Evolutionary conservation across 805 yeast species (phyloP), one percentile per base, ranked within the genome.

Genomic region (Ogataea pignaliae): DNA sequence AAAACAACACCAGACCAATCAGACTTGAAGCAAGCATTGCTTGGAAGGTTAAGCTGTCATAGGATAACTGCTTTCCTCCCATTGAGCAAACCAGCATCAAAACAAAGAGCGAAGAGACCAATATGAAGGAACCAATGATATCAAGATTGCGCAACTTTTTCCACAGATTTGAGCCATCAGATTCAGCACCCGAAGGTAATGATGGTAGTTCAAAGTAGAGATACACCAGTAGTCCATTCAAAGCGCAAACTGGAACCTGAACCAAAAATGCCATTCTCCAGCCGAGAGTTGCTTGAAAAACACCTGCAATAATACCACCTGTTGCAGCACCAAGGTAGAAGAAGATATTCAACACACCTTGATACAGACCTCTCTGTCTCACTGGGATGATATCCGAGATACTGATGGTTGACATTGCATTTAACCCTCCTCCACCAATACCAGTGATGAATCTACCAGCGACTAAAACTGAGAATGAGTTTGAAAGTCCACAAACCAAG

Each of bases 401-500:
- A 2, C 88, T 74, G 44, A 88, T 84, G 8, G 95, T 82, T 14
- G 87, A 76, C 52, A 88, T 67, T 0, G 90, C 74, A 40, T 83
- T 78, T 56, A 88, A 75, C 1, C 96, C 96, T 5, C 95, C 93
- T 10, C 93, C 96, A 18, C 96, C 96, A 44, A 85, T 75, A 17
- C 97, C 97, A 21, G 95, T 81, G 41, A 88, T 70, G 48, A 87
- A 79, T 55, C 88, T 69, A 4, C 85, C 85, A 28, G 75, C 48
- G 55, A 76, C 56, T 63, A 79, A 62, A 58, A 64, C n/a, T 70
- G 69, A 31, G 54, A 72, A 53, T 64, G 71, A 43, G 60, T 61
- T 29, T 51, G 63, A 75, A 1, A 70, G 30, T 9, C 73, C 73
- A 53, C 75, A 75, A 34, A 73, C 54, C 0, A 58, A 48, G 38